Evolutionary conservation across 1,139 yeast genomes (phyloP).

Genomic region (Candida sp.): DNA sequence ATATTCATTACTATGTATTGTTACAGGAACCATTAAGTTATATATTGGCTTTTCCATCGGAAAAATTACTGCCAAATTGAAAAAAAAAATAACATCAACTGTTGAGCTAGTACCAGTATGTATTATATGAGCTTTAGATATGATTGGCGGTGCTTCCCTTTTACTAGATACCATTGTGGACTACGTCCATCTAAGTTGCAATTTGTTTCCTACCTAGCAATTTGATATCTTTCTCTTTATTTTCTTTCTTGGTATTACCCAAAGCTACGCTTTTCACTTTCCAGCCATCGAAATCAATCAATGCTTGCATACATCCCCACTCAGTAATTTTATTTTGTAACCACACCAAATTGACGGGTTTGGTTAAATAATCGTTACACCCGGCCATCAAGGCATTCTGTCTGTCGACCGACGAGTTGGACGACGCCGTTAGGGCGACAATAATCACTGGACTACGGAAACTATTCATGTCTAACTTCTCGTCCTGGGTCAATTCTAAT

Average conservation of each 20-base stretch:
- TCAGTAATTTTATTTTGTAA: constrained; percentile 90
- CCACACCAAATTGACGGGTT: constrained; percentile 95
- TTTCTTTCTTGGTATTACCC: constrained; percentile 2
- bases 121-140: no score
- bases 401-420: constrained; percentile 76
- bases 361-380: constrained; percentile 94
- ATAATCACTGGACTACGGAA: constrained; percentile 92
- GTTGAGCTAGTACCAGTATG: no score
- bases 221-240: not conserved
- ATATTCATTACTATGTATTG: not conserved
- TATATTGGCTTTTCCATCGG: no score
- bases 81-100: no score
- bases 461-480: constrained; percentile 51
- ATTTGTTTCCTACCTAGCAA: not conserved
- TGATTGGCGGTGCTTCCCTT: no score
- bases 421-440: constrained; percentile 93
- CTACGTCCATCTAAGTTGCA: not conserved
- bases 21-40: not conserved
- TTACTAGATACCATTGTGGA: no score
- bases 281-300: constrained; percentile 97
- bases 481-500: constrained; percentile 26
- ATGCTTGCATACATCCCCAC: constrained; percentile 98
- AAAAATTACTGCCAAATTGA: no score
- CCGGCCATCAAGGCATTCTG: constrained; percentile 95
- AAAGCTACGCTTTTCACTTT: constrained; percentile 31